A percentile compares a stretch with the other conserved stretches of the same genome.
Evolutionary conservation across 805 yeast species (phyloP).

Genomic region (Wickerhamiella nectarea): DNA sequence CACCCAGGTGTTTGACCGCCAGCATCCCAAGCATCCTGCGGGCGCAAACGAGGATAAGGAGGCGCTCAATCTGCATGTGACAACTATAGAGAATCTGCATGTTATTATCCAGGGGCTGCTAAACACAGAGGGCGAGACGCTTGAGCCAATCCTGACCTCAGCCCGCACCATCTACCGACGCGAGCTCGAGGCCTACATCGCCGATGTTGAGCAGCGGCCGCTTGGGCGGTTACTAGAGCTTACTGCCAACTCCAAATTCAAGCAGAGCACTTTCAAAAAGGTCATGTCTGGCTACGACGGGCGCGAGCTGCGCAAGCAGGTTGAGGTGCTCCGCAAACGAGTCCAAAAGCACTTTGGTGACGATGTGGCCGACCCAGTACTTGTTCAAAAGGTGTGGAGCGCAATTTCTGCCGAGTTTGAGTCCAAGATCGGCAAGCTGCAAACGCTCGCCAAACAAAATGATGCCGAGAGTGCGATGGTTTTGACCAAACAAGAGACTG

Average conservation of each 20-base stretch:
- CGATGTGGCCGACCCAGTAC: slow-evolving; percentile 13
- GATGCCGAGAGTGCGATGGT: slow-evolving; percentile 29
- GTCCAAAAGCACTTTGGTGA: slow-evolving; percentile 41
- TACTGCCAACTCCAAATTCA: slow-evolving; percentile 38
- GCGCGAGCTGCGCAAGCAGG: slow-evolving; percentile 42
- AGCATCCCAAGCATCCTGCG: not conserved
- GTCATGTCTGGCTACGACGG: slow-evolving; percentile 44
- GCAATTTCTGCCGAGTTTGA: slow-evolving; percentile 53
- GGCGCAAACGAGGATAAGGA: slow-evolving; percentile 24
- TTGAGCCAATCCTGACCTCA: slow-evolving; percentile 18
- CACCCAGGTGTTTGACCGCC: slow-evolving; percentile 17
- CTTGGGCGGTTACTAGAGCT: slow-evolving; percentile 59
- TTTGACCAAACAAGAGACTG: slow-evolving; percentile 14
- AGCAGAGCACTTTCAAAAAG: slow-evolving; percentile 34
- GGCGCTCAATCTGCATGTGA: slow-evolving; percentile 31
- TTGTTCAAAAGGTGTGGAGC: slow-evolving; percentile 38
- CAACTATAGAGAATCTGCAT: slow-evolving; percentile 40
- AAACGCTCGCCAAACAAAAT: slow-evolving; percentile 39
- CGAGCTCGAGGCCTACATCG: slow-evolving; percentile 34
- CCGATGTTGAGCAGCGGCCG: slow-evolving; percentile 35
- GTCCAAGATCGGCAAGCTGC: slow-evolving; percentile 40
- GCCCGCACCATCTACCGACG: slow-evolving; percentile 22
- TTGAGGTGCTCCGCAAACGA: slow-evolving; percentile 40
- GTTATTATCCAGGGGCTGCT: slow-evolving; percentile 31
- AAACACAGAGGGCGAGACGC: slow-evolving; percentile 12